Base-by-base conservation (phyloP, 768 basidiomycete species). In the Leccinum disarticulatum region DNA sequence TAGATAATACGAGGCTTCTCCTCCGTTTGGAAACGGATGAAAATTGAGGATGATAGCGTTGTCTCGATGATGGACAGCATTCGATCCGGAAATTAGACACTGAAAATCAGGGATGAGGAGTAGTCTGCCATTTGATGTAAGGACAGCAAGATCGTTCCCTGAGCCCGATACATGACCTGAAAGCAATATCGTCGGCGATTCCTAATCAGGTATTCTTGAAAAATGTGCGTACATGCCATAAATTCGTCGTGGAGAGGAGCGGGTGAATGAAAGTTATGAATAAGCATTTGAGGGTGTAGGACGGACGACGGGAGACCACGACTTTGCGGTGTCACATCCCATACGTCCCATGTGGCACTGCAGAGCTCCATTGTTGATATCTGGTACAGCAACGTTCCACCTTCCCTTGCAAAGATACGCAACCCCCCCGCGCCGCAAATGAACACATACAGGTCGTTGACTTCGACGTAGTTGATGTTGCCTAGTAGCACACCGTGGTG, bases 401-500 rank as follows among this genome's bases (percentile, higher is more conserved):
- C 77, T 19, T 70, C 68, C 27, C 87, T 78, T 28, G 79, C 78
- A 61, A 85, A 90, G 9, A 87, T 76, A 9, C 85, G 78, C 36
- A 91, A 66, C 9, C 76, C 70, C 19, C 65, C 62, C 1, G 67
- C 66, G 6, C 83, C 82, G 52, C 85, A 88, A 28, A 92, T 70
- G 64, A 91, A 84, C 0, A 83, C 81, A 66, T 87, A 81, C 8
- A 74, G 71, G 48, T 77, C 74, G 56, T 79, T 81, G 57, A 91
- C 71, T 64, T 92, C 90, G 35, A 91, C 87, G 61, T 90, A 91
- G 55, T 76, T 76, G 56, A 88, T 77, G 11, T 71, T 62, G 3
- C 77, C 80, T 17, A 82, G 70, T 8, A 47, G 2, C 53, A 57
- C 17, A 15, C 22, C 54, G 30, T 57, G 61, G 52, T 62, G 51